phyloP scores from a whole-genome alignment of 202 grass and related monocot species.

The Setaria viridis region DNA sequence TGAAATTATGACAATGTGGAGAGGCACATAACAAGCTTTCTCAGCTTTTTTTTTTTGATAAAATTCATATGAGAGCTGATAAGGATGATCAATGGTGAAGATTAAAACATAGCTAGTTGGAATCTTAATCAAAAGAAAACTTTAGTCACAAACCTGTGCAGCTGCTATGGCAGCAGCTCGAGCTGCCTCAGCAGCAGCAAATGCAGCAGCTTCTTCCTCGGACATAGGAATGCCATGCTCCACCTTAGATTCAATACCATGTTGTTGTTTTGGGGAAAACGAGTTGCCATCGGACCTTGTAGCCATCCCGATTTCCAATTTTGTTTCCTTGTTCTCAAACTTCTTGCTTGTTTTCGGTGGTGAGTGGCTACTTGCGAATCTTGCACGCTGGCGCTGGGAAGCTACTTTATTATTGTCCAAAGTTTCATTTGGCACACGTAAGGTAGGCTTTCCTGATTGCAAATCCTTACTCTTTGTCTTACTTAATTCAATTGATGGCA shows the following conservation, averaged over 20 bases:
- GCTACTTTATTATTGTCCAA: conserved; percentile 45
- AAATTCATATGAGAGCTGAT: neutral
- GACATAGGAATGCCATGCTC: conserved; percentile 66
- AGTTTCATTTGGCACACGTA: conserved; percentile 49
- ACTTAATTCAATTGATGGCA: conserved; percentile 60
- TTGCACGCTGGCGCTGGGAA: conserved; percentile 35
- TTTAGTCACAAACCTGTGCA: conserved; percentile 68
- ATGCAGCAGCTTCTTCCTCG: conserved; percentile 86
- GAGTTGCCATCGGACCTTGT: conserved; percentile 62
- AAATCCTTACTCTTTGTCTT: conserved; percentile 64
- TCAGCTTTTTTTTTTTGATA: neutral
- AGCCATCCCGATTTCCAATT: conserved; percentile 57
- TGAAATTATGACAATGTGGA: conserved; percentile 17
- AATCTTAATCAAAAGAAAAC: conserved; percentile 39
- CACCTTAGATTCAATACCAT: conserved; percentile 48
- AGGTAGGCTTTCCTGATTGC: conserved; percentile 55
- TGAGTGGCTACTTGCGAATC: conserved; percentile 47
- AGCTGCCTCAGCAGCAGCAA: conserved; percentile 90
- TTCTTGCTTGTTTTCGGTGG: conserved; percentile 63
- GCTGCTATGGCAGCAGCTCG: conserved; percentile 87
- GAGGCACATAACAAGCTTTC: neutral
- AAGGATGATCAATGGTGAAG: neutral
- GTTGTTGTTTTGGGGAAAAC: conserved; percentile 59
- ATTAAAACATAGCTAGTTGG: conserved; percentile 1
- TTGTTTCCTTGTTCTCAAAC: conserved; percentile 61